A percentile compares a stretch with the other conserved stretches of the same genome.
phyloP scores from a whole-genome alignment of 225 moss, liverwort and hornwort species.

The Bryum argenteum region DNA sequence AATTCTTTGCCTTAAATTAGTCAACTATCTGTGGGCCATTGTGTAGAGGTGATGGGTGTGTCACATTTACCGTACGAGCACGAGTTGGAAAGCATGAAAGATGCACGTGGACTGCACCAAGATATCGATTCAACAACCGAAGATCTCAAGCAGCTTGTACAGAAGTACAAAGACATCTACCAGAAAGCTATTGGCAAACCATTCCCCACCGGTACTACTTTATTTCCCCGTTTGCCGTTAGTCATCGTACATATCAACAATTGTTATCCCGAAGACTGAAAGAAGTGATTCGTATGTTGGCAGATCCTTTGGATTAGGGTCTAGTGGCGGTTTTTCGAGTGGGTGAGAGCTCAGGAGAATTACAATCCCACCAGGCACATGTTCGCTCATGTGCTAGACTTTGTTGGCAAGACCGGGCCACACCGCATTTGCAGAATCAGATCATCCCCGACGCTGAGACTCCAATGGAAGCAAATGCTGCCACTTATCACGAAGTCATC shows the following conservation, averaged over 20 bases:
- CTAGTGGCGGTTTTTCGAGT: conserved; percentile 70
- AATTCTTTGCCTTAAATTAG: too few relatives aligned
- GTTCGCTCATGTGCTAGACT: conserved; percentile 66
- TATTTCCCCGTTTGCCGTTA: not conserved
- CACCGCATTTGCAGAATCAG: conserved; percentile 36
- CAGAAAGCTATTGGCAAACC: conserved; percentile 68
- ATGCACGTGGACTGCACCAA: conserved; percentile 48
- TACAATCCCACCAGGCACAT: conserved; percentile 59
- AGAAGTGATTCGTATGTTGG: conserved; percentile 1
- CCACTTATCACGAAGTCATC: conserved; percentile 60
- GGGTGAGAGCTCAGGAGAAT: conserved; percentile 58
- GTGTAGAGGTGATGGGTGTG: conserved; percentile 91
- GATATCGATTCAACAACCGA: conserved; percentile 85
- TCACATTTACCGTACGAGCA: conserved; percentile 81
- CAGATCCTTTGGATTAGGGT: conserved; percentile 89
- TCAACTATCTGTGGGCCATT: conserved; percentile 20
- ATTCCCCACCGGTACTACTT: conserved; percentile 69
- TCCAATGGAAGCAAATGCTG: conserved; percentile 29
- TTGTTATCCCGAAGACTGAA: too few relatives aligned
- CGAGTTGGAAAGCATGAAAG: conserved; percentile 77
- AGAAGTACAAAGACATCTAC: conserved; percentile 75
- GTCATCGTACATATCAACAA: not conserved
- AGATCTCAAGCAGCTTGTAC: conserved; percentile 81
- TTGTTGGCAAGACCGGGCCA: conserved; percentile 57
- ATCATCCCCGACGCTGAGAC: conserved; percentile 53